These are phyloP conservation scores for Neoscytalidium dimidiatum DNA, from an alignment of 2,329 filamentous ascomycete genomes.

Conservation along the genomic window DNA sequence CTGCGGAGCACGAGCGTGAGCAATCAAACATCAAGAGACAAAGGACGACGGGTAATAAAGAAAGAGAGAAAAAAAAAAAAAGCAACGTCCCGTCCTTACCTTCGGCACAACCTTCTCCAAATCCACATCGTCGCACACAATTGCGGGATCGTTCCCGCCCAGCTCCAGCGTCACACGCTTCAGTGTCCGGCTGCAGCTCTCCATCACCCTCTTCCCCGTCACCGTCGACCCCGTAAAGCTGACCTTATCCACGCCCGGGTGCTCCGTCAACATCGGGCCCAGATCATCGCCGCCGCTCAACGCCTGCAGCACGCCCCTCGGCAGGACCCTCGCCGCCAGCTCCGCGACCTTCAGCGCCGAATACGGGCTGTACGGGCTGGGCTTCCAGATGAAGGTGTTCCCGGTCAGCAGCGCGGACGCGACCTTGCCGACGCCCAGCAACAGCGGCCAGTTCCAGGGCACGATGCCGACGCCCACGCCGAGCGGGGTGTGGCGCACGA, in stretches of 20 bases:
- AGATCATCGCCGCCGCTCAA: conserved; percentile 61
- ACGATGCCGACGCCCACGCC: conserved; percentile 46
- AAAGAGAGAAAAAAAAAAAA: too few relatives aligned
- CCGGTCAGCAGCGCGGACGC: conserved; percentile 59
- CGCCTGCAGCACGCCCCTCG: conserved; percentile 62
- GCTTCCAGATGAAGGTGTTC: conserved; percentile 58
- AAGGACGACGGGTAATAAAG: too few relatives aligned
- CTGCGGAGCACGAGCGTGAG: too few relatives aligned
- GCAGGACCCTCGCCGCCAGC: conserved; percentile 58
- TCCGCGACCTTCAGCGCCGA: conserved; percentile 60
- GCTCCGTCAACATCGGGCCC: conserved; percentile 59
- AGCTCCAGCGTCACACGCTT: conserved; percentile 63
- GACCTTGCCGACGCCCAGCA: conserved; percentile 56
- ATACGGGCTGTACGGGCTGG: conserved; percentile 59
- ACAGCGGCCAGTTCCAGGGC: conserved; percentile 53
- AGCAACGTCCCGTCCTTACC: too few relatives aligned
- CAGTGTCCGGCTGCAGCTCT: conserved; percentile 55
- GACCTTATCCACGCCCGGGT: conserved; percentile 63
- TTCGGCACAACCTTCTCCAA: conserved; percentile 42
- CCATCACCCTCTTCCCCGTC: conserved; percentile 62
- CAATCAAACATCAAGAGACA: too few relatives aligned
- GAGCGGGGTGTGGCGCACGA: conserved; percentile 49
- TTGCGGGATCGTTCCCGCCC: conserved; percentile 63
- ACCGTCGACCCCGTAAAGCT: conserved; percentile 63
- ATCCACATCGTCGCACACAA: conserved; percentile 57